Percentiles rank a stretch among this genome's conserved stretches.
Evolutionary conservation across 768 basidiomycete genomes (phyloP).

Genomic region (Rhizopogon roseolus): DNA sequence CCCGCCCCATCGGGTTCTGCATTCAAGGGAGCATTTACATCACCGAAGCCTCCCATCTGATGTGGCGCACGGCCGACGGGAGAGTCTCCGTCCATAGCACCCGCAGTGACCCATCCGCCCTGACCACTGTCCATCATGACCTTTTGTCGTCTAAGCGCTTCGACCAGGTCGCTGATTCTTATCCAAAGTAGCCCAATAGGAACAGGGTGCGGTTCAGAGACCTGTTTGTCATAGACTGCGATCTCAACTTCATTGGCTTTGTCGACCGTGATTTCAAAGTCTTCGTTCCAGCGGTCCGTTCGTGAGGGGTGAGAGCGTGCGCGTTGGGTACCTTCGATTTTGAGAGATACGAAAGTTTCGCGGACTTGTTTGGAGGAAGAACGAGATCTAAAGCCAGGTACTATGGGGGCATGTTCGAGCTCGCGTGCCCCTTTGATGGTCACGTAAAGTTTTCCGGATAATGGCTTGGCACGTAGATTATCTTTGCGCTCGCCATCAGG

Average conservation of each 20-base stretch:
- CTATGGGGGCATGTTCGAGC: constrained; percentile 87
- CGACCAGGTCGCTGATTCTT: constrained; percentile 88
- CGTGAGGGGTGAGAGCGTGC: constrained; percentile 90
- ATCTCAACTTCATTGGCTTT: constrained; percentile 99
- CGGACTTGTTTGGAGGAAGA: constrained; percentile 71
- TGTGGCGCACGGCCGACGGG: constrained; percentile 42
- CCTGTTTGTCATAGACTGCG: constrained; percentile 89
- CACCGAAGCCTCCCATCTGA: constrained; percentile 45
- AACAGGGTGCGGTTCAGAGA: constrained; percentile 71
- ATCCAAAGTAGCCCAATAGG: constrained; percentile 97
- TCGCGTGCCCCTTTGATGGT: constrained; percentile 89
- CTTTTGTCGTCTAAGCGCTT: constrained; percentile 89
- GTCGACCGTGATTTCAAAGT: constrained; percentile 93
- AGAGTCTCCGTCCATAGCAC: constrained; percentile 73
- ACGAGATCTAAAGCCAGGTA: constrained; percentile 53
- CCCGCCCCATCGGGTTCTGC: constrained; percentile 28
- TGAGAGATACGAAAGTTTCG: constrained; percentile 91
- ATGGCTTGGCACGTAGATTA: constrained; percentile 86
- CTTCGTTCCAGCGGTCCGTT: constrained; percentile 97
- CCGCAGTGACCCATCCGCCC: constrained; percentile 94
- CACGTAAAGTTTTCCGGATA: constrained; percentile 89
- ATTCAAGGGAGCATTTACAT: constrained; percentile 36
- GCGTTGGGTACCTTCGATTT: constrained; percentile 92
- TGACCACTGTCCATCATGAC: constrained; percentile 82
- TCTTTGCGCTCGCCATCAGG: constrained; percentile 87